A percentile compares a stretch with the other conserved stretches of the same genome.
Conservation (phyloP, 257 asterid species). For the Nicotiana noctiflora region DNA sequence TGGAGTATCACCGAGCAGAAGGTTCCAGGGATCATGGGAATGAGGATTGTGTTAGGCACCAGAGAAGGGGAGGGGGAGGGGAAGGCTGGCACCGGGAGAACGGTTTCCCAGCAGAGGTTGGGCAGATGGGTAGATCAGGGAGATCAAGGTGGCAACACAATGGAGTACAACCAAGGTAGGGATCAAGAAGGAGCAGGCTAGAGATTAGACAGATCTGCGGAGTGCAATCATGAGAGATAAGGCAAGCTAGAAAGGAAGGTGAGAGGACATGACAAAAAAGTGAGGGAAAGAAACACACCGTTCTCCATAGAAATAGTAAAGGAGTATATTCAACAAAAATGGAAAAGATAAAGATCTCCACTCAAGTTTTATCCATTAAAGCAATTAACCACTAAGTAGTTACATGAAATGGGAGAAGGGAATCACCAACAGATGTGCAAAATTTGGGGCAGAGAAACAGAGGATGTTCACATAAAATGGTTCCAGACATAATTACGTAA, state of each 20-base stretch:
- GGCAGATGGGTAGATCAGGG: background rate
- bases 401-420: background rate
- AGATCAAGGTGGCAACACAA: background rate
- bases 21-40: no score
- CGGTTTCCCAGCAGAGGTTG: background rate
- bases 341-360: background rate
- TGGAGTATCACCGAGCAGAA: no score
- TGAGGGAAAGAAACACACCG: background rate
- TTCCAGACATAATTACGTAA: background rate
- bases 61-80: background rate
- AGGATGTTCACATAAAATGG: background rate
- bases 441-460: background rate
- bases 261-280: background rate
- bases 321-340: background rate
- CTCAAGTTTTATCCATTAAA: background rate
- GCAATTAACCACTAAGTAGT: background rate
- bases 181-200: background rate
- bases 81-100: background rate
- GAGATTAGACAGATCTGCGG: background rate
- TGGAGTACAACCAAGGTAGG: background rate
- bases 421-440: background rate
- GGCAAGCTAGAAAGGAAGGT: background rate
- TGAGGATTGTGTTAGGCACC: no score
- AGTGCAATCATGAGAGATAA: background rate
- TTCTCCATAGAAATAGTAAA: background rate